Evolutionary conservation across 176 grass and related monocot genomes (phyloP), one percentile per base, ranked within the genome.

Genomic region (Cymbopogon citratus): DNA sequence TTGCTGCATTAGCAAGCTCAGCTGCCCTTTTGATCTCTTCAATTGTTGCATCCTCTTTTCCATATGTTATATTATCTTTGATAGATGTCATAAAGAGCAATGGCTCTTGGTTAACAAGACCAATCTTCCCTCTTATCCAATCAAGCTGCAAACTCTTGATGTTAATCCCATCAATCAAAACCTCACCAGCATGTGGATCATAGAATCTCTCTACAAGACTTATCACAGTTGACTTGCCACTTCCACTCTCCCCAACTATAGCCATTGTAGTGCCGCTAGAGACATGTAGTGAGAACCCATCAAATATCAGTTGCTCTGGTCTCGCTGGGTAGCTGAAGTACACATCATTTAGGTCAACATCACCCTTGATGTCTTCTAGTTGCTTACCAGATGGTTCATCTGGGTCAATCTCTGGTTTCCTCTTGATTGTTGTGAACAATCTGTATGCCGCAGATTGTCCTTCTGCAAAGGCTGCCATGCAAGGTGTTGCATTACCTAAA

Each of bases 191-290:
- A 18, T 94, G 87, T 23, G 94, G 89, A 85, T 97, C 94, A 63
- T 97, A 97, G 56, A 97, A 97, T 73, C 91, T 86, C 80, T 97
- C 80, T 21, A 92, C 85, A 66, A 97, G 84, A 80, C 83, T 94
- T 57, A 97, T 94, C 80, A 94, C 87, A 18, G 94, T 97, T 81
- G 91, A 97, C 59, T 97, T 97, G 10, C 94, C 94, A 71, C 94
- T 94, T 77, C 92, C 95, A 84, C 95, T 98, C 66, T 94, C 92
- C 81, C 95, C 95, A 83, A 98, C 95, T 57, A 97, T 91, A 57
- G 91, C 88, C 83, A 70, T 21, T 82, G 91, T 94, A 12, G 70
- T 92, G 65, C 94, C 89, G n/a, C 76, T 92, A 21, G 87, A 21
- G 27, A 97, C 85, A 41, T 66, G 80, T 38, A 97, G 73, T 56